Evolutionary conservation across 2,329 filamentous ascomycete genomes (phyloP).

Genomic region (Amauroascus verrucosus): DNA sequence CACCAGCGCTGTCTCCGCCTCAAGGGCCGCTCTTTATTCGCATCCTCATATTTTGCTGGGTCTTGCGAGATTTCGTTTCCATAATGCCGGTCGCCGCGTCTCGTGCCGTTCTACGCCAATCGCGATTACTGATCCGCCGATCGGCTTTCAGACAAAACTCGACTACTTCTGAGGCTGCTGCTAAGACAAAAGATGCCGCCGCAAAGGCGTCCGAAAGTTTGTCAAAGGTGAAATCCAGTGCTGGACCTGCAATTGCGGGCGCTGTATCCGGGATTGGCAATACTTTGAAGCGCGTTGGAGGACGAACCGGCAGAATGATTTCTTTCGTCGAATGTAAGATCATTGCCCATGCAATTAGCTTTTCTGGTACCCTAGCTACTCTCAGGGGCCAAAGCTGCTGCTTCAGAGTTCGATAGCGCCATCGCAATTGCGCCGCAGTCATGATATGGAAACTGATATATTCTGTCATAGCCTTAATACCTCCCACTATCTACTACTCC

Average conservation of each 20-base stretch:
- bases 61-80: slow-evolving; percentile 18
- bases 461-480: slow-evolving; percentile 37
- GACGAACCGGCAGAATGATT: slow-evolving; percentile 69
- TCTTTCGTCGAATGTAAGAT: slow-evolving; percentile 74
- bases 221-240: slow-evolving; percentile 67
- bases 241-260: slow-evolving; percentile 64
- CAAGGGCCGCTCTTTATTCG: slow-evolving; percentile 20
- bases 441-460: not conserved
- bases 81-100: slow-evolving; percentile 37
- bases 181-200: slow-evolving; percentile 37
- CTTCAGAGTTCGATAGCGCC: not conserved
- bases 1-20: slow-evolving; percentile 26
- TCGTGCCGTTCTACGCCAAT: slow-evolving; percentile 39
- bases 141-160: slow-evolving; percentile 40
- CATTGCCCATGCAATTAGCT: not conserved
- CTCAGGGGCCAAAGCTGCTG: not conserved
- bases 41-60: slow-evolving; percentile 14
- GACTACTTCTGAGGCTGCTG: slow-evolving; percentile 36
- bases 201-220: slow-evolving; percentile 71
- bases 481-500: slow-evolving; percentile 82
- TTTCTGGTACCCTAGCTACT: not conserved
- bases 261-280: slow-evolving; percentile 57
- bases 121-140: slow-evolving; percentile 38
- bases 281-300: slow-evolving; percentile 67
- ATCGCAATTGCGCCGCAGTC: not conserved